Percentiles rank a stretch among this genome's conserved stretches.
phyloP scores from a whole-genome alignment of 352 stramenopile genomes.

The Pythium dissotocum region DNA sequence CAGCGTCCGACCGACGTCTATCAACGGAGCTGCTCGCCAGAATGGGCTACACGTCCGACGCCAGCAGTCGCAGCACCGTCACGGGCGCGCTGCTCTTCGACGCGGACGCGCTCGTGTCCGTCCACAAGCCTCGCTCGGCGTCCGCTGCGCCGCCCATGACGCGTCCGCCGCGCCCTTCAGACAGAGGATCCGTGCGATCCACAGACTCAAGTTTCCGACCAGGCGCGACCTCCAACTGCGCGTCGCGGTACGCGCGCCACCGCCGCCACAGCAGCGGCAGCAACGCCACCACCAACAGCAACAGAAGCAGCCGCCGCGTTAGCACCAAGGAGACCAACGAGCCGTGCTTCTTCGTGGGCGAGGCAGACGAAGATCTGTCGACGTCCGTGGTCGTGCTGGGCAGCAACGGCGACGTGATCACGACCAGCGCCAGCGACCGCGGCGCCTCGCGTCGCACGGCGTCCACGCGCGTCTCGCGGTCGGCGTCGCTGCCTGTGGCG shows the following conservation, averaged over 20 bases:
- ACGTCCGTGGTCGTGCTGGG: neutral
- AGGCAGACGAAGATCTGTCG: neutral
- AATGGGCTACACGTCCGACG: neutral
- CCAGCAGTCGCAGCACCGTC: constrained; percentile 3
- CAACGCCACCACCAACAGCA: neutral
- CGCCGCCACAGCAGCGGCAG: constrained; percentile 14
- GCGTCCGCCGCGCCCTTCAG: neutral
- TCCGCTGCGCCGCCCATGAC: neutral
- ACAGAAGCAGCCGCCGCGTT: neutral
- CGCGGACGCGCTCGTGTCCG: constrained; percentile 15
- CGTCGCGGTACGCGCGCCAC: constrained; percentile 3
- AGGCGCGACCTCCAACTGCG: constrained; percentile 18
- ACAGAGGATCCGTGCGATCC: neutral
- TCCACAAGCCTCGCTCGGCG: constrained; percentile 1
- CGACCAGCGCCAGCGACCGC: neutral
- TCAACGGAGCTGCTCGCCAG: neutral
- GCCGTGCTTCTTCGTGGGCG: neutral
- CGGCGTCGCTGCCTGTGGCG: neutral
- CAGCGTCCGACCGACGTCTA: too few relatives aligned
- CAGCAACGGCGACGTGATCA: neutral
- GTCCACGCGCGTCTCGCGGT: neutral
- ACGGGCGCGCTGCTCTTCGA: constrained; percentile 11
- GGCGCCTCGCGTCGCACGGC: neutral
- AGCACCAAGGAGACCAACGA: neutral
- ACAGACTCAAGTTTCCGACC: neutral